Conservation (phyloP, 2,329 filamentous ascomycete genomes). For the Botryotinia narcissicola region DNA sequence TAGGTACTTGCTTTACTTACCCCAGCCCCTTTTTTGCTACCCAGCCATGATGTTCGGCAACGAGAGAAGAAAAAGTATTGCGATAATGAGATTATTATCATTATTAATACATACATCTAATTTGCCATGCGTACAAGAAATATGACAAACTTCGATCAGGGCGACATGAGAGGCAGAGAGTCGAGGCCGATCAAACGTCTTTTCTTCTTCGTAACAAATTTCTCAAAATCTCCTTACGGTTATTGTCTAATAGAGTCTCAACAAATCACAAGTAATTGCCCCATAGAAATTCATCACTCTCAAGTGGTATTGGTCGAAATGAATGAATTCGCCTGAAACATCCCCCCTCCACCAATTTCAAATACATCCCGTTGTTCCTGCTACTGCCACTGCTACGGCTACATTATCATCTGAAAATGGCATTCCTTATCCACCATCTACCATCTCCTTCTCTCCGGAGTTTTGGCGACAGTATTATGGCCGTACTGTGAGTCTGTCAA, state of each 20-base stretch:
- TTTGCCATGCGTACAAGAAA: not conserved
- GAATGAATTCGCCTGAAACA: constrained; percentile 19
- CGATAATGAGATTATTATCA: not conserved
- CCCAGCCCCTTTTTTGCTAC: constrained; percentile 12
- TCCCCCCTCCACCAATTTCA: constrained; percentile 8
- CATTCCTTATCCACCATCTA: not conserved
- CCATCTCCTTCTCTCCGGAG: not conserved
- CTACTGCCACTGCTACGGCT: not conserved
- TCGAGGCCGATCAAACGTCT: constrained; percentile 2
- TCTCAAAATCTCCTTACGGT: not conserved
- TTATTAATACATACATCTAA: not conserved
- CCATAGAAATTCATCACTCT: not conserved
- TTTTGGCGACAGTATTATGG: not conserved
- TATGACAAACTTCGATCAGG: not conserved
- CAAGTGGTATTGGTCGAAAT: not conserved
- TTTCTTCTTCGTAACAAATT: not conserved
- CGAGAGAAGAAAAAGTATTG: not conserved
- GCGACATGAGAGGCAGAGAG: not conserved
- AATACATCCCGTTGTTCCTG: not conserved
- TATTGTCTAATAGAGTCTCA: not conserved
- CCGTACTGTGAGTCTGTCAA: not conserved
- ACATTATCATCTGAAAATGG: constrained; percentile 1
- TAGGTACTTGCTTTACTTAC: not conserved
- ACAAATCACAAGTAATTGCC: not conserved
- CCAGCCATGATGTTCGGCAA: constrained; percentile 2